These are phyloP conservation scores for Verticillium alfalfae DNA, from an alignment of 2,329 filamentous ascomycete genomes.

Conservation along the genomic window DNA sequence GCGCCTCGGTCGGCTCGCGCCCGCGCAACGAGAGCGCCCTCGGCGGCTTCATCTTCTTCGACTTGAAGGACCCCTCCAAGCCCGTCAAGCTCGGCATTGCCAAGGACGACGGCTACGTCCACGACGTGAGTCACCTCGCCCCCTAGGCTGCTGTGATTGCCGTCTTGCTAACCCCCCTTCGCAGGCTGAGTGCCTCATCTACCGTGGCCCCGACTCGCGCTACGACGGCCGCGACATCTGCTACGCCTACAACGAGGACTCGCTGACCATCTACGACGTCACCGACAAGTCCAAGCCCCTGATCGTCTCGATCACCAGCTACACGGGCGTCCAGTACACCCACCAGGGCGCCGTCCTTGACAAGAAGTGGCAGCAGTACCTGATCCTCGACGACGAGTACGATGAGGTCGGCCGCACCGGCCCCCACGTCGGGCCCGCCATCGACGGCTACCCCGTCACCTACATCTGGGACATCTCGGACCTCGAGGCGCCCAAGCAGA, in stretches of 20 bases:
- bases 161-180: neutral
- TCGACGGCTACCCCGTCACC: conserved; percentile 36
- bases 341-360: conserved; percentile 49
- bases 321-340: conserved; percentile 43
- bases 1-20: conserved; percentile 31
- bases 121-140: conserved; percentile 24
- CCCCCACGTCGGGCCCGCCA: conserved; percentile 26
- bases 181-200: conserved; percentile 42
- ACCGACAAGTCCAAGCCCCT: conserved; percentile 36
- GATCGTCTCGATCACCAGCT: conserved; percentile 46
- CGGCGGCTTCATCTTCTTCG: conserved; percentile 47
- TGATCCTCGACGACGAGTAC: conserved; percentile 39
- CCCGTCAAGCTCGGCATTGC: conserved; percentile 41
- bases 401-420: conserved; percentile 34
- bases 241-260: conserved; percentile 47
- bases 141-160: neutral
- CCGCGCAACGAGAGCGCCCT: conserved; percentile 31
- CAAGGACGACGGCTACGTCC: conserved; percentile 42
- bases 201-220: conserved; percentile 39
- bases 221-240: conserved; percentile 42
- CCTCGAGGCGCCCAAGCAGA: conserved; percentile 33
- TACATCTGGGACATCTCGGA: conserved; percentile 43
- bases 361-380: conserved; percentile 29
- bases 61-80: conserved; percentile 44
- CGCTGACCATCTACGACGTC: conserved; percentile 44